Evolutionary conservation across 2,329 filamentous ascomycete genomes (phyloP).

Genomic region (Fusarium clavum): DNA sequence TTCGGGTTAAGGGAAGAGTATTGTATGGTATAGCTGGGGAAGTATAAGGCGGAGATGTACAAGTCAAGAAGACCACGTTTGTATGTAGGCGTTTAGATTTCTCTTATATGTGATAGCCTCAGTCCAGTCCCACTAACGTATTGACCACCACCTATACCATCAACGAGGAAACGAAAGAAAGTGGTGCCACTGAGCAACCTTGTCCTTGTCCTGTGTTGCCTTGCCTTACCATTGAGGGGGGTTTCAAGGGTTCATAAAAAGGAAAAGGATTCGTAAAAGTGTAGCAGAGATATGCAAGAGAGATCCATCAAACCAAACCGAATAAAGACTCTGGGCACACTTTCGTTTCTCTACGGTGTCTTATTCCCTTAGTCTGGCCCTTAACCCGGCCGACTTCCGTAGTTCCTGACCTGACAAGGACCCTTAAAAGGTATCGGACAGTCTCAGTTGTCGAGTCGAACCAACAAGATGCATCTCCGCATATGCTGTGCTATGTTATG

Average conservation of each 20-base stretch:
- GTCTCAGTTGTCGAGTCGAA: neutral
- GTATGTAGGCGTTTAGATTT: neutral
- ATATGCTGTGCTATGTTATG: slow-evolving; percentile 6
- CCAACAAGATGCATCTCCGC: slow-evolving; percentile 18
- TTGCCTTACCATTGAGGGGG: neutral
- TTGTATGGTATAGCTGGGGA: neutral
- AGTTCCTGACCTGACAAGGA: neutral
- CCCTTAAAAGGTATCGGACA: neutral
- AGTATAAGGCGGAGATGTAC: neutral
- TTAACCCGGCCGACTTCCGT: neutral
- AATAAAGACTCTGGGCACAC: slow-evolving; percentile 8
- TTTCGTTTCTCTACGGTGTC: neutral
- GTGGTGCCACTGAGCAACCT: slow-evolving; percentile 2
- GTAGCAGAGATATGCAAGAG: slow-evolving; percentile 5
- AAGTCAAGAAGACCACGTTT: neutral
- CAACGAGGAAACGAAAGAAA: neutral
- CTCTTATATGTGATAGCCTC: slow-evolving; percentile 19
- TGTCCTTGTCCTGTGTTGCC: neutral
- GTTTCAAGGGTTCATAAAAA: slow-evolving; percentile 1
- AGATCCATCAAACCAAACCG: slow-evolving; percentile 12
- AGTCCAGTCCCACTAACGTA: neutral
- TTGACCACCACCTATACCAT: neutral
- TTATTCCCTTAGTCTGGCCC: neutral
- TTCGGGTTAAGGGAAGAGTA: neutral
- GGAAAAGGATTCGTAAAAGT: neutral